A percentile compares a stretch with the other conserved stretches of the same genome.
Evolutionary conservation across 2,329 filamentous ascomycete species (phyloP).

Genomic region (Colletotrichum australisinense): DNA sequence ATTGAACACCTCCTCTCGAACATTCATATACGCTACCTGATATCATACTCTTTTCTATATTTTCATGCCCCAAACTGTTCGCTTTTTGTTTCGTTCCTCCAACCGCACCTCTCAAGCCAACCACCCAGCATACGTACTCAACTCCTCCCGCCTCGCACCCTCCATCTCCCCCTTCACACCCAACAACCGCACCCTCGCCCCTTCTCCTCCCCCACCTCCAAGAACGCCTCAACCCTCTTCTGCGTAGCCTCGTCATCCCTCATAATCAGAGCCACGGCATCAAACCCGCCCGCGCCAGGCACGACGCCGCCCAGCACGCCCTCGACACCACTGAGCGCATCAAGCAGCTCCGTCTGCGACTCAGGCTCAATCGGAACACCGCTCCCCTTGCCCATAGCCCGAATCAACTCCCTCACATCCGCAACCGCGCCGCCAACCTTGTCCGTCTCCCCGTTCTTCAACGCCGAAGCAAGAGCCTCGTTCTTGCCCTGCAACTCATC

Average conservation of each 20-base stretch:
- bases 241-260: conserved; percentile 77
- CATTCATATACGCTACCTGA: not conserved
- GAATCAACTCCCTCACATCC: conserved; percentile 71
- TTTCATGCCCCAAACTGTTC: not conserved
- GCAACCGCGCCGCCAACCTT: conserved; percentile 60
- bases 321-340: conserved; percentile 76
- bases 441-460: conserved; percentile 62
- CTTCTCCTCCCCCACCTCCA: conserved; percentile 74
- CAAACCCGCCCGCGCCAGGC: conserved; percentile 92
- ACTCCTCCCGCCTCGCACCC: conserved; percentile 64
- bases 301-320: conserved; percentile 94
- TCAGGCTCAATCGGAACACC: conserved; percentile 89
- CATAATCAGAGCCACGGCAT: conserved; percentile 86
- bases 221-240: conserved; percentile 67
- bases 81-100: not conserved
- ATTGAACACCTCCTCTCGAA: not conserved
- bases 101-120: conserved; percentile 38
- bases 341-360: conserved; percentile 85
- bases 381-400: conserved; percentile 79
- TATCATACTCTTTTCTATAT: not conserved
- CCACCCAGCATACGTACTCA: conserved; percentile 58
- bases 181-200: conserved; percentile 75
- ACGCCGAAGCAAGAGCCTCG: conserved; percentile 72
- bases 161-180: conserved; percentile 79
- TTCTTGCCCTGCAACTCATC: conserved; percentile 79